Percentiles rank a stretch among this genome's conserved stretches.
These are phyloP conservation scores for Ophiostoma ips DNA, from an alignment of 2,329 filamentous ascomycete species.

Conservation along the genomic window DNA sequence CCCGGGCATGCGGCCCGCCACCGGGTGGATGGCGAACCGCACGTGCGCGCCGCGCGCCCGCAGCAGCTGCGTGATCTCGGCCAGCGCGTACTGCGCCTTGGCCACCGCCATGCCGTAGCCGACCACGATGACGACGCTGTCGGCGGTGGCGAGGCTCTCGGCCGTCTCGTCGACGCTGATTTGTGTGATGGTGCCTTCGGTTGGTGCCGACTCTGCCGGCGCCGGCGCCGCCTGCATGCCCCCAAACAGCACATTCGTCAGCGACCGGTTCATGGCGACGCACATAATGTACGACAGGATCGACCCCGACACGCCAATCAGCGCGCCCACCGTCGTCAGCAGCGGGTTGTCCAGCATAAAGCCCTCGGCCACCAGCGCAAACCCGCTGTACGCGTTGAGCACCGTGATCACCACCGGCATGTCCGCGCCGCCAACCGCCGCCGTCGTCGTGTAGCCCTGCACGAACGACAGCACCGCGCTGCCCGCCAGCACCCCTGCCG, in stretches of 20 bases:
- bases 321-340: constrained; percentile 68
- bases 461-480: constrained; percentile 68
- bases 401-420: constrained; percentile 91
- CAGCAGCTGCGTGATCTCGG: constrained; percentile 62
- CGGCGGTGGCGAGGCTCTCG: constrained; percentile 59
- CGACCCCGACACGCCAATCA: constrained; percentile 80
- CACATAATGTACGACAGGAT: constrained; percentile 83
- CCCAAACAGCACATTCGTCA: constrained; percentile 83
- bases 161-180: constrained; percentile 70
- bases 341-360: constrained; percentile 85
- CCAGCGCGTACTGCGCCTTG: constrained; percentile 83
- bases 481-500: constrained; percentile 61
- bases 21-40: constrained; percentile 80
- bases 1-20: constrained; percentile 83
- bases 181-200: constrained; percentile 66
- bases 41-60: constrained; percentile 67
- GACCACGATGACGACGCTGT: constrained; percentile 79
- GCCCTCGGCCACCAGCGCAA: constrained; percentile 78
- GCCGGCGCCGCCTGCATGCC: constrained; percentile 49
- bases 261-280: constrained; percentile 78
- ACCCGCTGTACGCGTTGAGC: constrained; percentile 80
- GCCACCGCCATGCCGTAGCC: constrained; percentile 92
- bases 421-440: constrained; percentile 82
- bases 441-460: constrained; percentile 77
- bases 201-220: constrained; percentile 54